phyloP scores from a whole-genome alignment of 345 rosid genomes.

The Dipteronia dyeriana region DNA sequence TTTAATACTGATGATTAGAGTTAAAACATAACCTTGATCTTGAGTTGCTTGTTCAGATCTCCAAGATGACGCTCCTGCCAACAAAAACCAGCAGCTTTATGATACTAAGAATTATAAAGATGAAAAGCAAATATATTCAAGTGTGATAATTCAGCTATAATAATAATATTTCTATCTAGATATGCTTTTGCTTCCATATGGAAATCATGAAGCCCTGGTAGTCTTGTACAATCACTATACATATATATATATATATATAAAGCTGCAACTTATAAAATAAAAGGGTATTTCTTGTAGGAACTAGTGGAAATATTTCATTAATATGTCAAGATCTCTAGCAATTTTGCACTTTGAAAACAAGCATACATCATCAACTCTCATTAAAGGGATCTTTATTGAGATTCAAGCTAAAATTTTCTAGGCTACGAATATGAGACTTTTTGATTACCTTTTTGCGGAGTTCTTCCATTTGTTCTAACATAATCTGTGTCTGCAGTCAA shows the following conservation, averaged over 20 bases:
- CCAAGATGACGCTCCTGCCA: conserved; percentile 87
- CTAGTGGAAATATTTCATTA: background rate
- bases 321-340: background rate
- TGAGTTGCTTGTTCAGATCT: conserved; percentile 85
- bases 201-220: background rate
- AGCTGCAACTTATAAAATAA: background rate
- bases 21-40: conserved; percentile 50
- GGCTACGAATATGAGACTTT: background rate
- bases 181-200: background rate
- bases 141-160: background rate
- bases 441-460: conserved; percentile 69
- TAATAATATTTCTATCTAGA: too few species aligned
- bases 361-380: too few species aligned
- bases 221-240: background rate
- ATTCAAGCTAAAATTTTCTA: too few species aligned
- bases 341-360: too few species aligned
- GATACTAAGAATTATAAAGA: background rate
- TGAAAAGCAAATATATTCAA: background rate
- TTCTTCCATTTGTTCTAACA: conserved; percentile 84
- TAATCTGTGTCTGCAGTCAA: conserved; percentile 57
- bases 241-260: too few species aligned
- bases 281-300: background rate
- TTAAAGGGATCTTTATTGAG: too few species aligned
- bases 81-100: background rate
- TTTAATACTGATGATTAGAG: background rate